A percentile compares a stretch with the other conserved stretches of the same genome.
These are phyloP conservation scores for Aurantiochytrium sp. DNA, from an alignment of 108 stramenopile species.

Conservation along the genomic window DNA sequence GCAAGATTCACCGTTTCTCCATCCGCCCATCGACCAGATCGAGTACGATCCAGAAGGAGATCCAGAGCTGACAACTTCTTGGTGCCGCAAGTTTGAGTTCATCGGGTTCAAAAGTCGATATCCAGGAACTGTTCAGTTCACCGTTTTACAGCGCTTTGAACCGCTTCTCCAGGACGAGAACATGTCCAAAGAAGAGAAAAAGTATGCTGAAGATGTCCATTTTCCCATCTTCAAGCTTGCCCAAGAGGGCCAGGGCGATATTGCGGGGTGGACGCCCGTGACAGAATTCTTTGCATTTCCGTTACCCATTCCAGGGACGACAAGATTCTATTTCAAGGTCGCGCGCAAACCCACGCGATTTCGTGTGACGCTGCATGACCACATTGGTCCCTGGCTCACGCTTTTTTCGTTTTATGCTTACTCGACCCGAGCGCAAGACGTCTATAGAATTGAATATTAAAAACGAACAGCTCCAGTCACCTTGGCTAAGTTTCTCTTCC, in stretches of 20 bases:
- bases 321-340: neutral
- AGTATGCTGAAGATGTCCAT: neutral
- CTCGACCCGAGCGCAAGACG: neutral
- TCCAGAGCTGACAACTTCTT: neutral
- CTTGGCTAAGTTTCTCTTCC: neutral
- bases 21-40: neutral
- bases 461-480: neutral
- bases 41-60: neutral
- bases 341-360: neutral
- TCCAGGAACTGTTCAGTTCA: neutral
- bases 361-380: neutral
- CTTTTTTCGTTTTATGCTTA: slow-evolving; percentile 6
- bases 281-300: neutral
- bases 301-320: neutral
- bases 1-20: neutral
- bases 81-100: slow-evolving; percentile 9
- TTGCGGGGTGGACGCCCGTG: neutral
- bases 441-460: neutral
- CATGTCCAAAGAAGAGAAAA: neutral
- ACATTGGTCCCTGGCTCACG: neutral
- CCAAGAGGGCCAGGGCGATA: neutral
- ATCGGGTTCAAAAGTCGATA: neutral
- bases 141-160: neutral
- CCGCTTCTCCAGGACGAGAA: neutral
- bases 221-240: neutral